Conservation (phyloP, 2,329 filamentous ascomycete genomes). For the Diaporthe sp. region DNA sequence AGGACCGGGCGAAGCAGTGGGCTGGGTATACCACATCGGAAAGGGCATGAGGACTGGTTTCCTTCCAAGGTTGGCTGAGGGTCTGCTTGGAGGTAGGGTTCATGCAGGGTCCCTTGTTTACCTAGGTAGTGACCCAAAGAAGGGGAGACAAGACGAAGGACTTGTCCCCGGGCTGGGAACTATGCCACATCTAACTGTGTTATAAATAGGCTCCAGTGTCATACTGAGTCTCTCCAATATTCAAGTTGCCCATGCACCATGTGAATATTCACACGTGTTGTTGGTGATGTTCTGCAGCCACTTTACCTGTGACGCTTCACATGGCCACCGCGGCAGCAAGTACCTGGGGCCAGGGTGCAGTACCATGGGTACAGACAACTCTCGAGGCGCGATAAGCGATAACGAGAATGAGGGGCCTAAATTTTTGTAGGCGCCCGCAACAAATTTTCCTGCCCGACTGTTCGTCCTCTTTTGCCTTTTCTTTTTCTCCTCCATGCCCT, state of each 20-base stretch:
- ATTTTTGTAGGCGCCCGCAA: slow-evolving; percentile 8
- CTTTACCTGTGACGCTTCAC: neutral
- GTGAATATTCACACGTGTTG: neutral
- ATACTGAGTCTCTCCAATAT: neutral
- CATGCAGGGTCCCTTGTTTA: neutral
- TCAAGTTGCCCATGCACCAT: neutral
- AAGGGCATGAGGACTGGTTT: neutral
- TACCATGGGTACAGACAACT: neutral
- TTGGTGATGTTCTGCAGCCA: neutral
- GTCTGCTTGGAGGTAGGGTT: neutral
- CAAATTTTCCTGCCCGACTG: slow-evolving; percentile 25
- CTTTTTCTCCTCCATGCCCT: slow-evolving; percentile 41
- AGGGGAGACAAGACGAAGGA: too few relatives aligned
- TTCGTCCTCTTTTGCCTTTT: slow-evolving; percentile 43
- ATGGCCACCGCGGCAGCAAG: neutral
- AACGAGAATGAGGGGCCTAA: slow-evolving; percentile 27
- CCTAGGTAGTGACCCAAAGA: neutral
- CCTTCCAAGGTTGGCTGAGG: neutral
- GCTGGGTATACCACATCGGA: neutral
- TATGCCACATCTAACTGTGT: neutral
- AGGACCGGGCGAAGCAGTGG: slow-evolving; percentile 27
- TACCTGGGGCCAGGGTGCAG: neutral
- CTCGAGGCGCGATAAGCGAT: slow-evolving; percentile 10
- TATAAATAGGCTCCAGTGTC: too few relatives aligned
- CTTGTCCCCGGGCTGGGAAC: neutral